Evolutionary conservation across 345 rosid genomes (phyloP).

Genomic region (Citrus glauca): DNA sequence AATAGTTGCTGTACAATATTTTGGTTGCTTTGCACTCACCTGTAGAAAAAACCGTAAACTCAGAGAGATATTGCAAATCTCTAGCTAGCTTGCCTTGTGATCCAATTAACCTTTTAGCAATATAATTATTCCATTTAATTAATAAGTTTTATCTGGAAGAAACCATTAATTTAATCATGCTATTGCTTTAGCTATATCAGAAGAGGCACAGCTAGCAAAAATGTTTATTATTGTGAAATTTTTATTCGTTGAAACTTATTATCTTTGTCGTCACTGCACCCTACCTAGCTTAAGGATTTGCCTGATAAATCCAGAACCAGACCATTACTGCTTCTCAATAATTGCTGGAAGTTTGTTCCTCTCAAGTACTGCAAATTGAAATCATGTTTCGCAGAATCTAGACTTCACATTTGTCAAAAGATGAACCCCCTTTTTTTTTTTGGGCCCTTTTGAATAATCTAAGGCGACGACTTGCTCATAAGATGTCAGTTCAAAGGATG

Average conservation of each 20-base stretch:
- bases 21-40: conserved; percentile 15
- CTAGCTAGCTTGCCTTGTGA: not conserved
- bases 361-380: conserved; percentile 11
- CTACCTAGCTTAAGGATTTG: conserved; percentile 21
- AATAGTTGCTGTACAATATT: not conserved
- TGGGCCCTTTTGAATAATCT: no score
- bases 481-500: no score
- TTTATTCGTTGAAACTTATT: not conserved
- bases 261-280: conserved; percentile 1
- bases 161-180: not conserved
- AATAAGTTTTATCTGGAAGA: not conserved
- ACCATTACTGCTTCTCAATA: conserved; percentile 17
- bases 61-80: not conserved
- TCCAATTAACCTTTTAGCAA: not conserved
- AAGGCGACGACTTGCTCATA: no score
- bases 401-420: not conserved
- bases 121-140: not conserved
- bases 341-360: conserved; percentile 32
- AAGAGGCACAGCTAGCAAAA: not conserved
- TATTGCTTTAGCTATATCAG: not conserved
- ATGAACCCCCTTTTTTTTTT: no score
- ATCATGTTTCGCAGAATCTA: conserved; percentile 17
- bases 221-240: not conserved
- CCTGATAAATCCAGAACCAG: conserved; percentile 50
- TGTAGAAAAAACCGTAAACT: not conserved